These are phyloP conservation scores for Kazachstania viticola DNA, from an alignment of 805 yeast genomes.

Conservation along the genomic window DNA sequence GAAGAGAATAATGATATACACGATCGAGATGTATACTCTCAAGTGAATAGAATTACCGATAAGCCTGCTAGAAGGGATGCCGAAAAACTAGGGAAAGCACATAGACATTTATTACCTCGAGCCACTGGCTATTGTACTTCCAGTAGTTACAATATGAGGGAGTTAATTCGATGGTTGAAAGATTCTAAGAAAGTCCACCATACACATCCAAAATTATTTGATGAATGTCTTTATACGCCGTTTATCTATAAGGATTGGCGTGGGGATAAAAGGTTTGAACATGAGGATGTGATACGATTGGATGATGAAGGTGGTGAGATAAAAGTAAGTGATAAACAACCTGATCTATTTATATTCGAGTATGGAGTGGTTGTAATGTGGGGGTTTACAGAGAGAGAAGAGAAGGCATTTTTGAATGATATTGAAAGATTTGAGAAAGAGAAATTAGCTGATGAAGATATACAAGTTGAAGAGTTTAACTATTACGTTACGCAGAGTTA, in stretches of 20 bases:
- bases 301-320: conserved; percentile 96
- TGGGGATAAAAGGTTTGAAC: conserved; percentile 34
- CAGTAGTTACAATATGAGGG: conserved; percentile 83
- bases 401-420: conserved; percentile 66
- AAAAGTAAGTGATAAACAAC: conserved; percentile 64
- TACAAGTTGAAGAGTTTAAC: conserved; percentile 89
- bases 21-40: conserved; percentile 60
- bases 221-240: conserved; percentile 91
- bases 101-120: conserved; percentile 72
- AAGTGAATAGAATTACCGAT: conserved; percentile 73
- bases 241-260: conserved; percentile 75
- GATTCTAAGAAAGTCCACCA: conserved; percentile 64
- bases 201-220: conserved; percentile 78
- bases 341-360: conserved; percentile 81
- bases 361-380: conserved; percentile 96
- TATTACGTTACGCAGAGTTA: conserved; percentile 88
- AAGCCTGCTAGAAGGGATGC: conserved; percentile 89
- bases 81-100: conserved; percentile 71
- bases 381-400: conserved; percentile 87
- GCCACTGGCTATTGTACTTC: conserved; percentile 96
- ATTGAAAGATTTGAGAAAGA: conserved; percentile 87
- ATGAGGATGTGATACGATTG: conserved; percentile 46
- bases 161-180: conserved; percentile 71
- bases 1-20: conserved; percentile 7
- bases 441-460: conserved; percentile 71